phyloP scores from a whole-genome alignment of 495 filamentous ascomycete genomes.

The Talaromyces adpressus region DNA sequence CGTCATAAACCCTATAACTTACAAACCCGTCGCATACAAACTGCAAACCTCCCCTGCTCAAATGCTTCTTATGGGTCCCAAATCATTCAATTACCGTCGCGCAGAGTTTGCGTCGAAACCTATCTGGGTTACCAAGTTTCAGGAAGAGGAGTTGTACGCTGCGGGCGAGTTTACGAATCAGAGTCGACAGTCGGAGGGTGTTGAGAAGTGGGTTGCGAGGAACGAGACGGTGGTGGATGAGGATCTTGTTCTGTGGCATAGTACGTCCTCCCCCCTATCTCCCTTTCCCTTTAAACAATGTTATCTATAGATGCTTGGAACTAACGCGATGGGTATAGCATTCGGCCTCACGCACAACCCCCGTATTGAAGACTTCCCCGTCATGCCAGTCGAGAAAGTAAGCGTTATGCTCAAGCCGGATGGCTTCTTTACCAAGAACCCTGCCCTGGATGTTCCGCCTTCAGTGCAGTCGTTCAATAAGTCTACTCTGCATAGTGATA shows the following conservation, averaged over 20 bases:
- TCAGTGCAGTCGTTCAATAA: slow-evolving; percentile 34
- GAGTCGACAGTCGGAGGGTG: slow-evolving; percentile 47
- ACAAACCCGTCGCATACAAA: slow-evolving; percentile 72
- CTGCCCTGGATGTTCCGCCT: slow-evolving; percentile 64
- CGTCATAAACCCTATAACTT: slow-evolving; percentile 62
- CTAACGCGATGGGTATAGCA: slow-evolving; percentile 81
- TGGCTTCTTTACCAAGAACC: slow-evolving; percentile 68
- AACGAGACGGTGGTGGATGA: slow-evolving; percentile 37
- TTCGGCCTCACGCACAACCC: slow-evolving; percentile 58
- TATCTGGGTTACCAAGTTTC: slow-evolving; percentile 72
- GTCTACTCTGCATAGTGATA: slow-evolving; percentile 28
- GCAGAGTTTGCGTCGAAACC: slow-evolving; percentile 74
- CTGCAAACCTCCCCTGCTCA: slow-evolving; percentile 65
- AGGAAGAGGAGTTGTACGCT: slow-evolving; percentile 71
- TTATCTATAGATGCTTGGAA: slow-evolving; percentile 72
- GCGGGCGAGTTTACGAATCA: slow-evolving; percentile 84
- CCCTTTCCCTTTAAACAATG: slow-evolving; percentile 46
- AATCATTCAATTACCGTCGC: slow-evolving; percentile 62
- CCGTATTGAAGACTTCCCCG: slow-evolving; percentile 54
- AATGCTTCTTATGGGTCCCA: slow-evolving; percentile 64
- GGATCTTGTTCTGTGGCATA: slow-evolving; percentile 44
- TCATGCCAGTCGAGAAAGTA: slow-evolving; percentile 49
- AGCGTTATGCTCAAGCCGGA: slow-evolving; percentile 55
- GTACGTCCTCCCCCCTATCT: neutral
- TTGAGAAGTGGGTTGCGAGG: slow-evolving; percentile 53